Conservation (phyloP, 1,284 basidiomycete genomes). For the Melampsora americana region DNA sequence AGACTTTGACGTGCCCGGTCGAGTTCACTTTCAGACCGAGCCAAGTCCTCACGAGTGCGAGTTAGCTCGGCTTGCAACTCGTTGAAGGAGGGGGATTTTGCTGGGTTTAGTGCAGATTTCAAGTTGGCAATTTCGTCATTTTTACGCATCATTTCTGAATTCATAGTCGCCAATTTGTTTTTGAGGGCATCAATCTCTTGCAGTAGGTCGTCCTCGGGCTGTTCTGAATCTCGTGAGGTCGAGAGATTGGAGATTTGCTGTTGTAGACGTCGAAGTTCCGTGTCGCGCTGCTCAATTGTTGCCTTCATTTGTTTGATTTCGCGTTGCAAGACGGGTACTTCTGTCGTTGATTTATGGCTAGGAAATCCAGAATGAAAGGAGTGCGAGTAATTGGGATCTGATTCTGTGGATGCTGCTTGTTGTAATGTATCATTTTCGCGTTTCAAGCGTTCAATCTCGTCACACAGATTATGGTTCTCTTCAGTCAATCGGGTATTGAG, state of each 20-base stretch:
- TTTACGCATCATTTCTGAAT: conserved; percentile 54
- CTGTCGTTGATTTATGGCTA: background rate
- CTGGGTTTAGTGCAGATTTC: conserved; percentile 7
- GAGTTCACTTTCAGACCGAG: conserved; percentile 53
- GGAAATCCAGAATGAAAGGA: background rate
- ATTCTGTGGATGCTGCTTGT: conserved; percentile 42
- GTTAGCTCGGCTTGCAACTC: conserved; percentile 53
- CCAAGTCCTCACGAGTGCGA: conserved; percentile 46
- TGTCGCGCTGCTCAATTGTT: conserved; percentile 32
- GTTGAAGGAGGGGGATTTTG: conserved; percentile 30
- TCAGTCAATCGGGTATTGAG: conserved; percentile 73
- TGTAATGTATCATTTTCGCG: conserved; percentile 63
- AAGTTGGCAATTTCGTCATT: conserved; percentile 50
- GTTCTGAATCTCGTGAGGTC: conserved; percentile 56
- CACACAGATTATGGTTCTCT: conserved; percentile 66
- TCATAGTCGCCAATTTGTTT: conserved; percentile 56
- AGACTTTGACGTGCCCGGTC: conserved; percentile 22
- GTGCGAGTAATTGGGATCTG: background rate
- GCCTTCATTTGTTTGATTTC: conserved; percentile 24
- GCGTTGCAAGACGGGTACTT: conserved; percentile 20
- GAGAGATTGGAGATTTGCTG: conserved; percentile 56
- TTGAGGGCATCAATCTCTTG: conserved; percentile 58
- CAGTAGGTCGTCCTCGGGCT: background rate
- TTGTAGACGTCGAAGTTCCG: conserved; percentile 38
- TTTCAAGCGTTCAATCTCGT: conserved; percentile 60